These are phyloP conservation scores for Talaromyces funiculosus DNA, from an alignment of 2,329 filamentous ascomycete genomes.

Conservation along the genomic window DNA sequence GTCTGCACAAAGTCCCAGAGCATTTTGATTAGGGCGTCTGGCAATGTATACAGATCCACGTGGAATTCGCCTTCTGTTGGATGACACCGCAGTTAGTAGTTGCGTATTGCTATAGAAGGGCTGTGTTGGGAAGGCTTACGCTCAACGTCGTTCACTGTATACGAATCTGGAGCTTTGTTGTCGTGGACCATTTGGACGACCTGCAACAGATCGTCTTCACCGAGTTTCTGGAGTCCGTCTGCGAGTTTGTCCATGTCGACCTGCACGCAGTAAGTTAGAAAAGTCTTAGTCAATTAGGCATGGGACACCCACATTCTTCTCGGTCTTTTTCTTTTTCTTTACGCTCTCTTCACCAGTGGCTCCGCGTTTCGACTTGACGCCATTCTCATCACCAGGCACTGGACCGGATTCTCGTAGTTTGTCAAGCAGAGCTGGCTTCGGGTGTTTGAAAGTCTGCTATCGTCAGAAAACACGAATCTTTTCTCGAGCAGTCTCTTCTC, in stretches of 20 bases:
- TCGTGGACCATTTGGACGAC: conserved; percentile 98
- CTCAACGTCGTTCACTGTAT: conserved; percentile 95
- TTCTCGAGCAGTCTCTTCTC: too few species aligned
- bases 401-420: conserved; percentile 77
- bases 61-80: conserved; percentile 85
- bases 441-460: conserved; percentile 75
- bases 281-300: background rate
- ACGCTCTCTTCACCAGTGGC: conserved; percentile 52
- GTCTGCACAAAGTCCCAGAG: conserved; percentile 78
- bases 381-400: conserved; percentile 67
- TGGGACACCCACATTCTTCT: conserved; percentile 48
- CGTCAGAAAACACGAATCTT: background rate
- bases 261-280: conserved; percentile 24
- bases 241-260: conserved; percentile 96
- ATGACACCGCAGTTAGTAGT: background rate
- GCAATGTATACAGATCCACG: conserved; percentile 95
- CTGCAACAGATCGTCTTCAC: conserved; percentile 87
- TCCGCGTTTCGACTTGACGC: conserved; percentile 57
- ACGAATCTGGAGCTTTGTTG: conserved; percentile 88
- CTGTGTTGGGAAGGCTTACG: conserved; percentile 53
- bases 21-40: conserved; percentile 81
- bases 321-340: conserved; percentile 71
- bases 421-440: conserved; percentile 75
- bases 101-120: background rate
- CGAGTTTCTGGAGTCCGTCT: conserved; percentile 79